Conservation (phyloP, 2,329 filamentous ascomycete genomes). For the Camillea tinctor region DNA sequence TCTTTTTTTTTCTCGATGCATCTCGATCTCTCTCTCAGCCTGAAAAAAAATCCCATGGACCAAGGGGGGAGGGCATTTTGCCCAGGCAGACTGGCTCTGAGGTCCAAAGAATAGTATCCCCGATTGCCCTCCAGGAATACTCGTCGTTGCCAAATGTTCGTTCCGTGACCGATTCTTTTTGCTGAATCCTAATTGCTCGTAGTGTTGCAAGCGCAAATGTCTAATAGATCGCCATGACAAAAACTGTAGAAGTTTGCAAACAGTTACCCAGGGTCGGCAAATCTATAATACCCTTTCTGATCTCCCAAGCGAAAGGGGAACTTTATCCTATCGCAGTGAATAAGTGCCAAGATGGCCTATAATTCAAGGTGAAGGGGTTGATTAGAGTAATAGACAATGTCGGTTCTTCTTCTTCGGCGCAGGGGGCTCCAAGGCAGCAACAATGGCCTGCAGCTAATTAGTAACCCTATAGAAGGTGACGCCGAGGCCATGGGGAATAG, state of each 20-base stretch:
- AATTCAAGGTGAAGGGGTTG: background rate
- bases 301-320: conserved; percentile 8
- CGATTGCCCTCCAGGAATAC: conserved; percentile 15
- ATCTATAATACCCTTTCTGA: conserved; percentile 14
- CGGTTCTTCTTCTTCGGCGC: conserved; percentile 73
- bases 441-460: conserved; percentile 68
- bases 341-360: background rate
- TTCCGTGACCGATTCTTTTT: conserved; percentile 20
- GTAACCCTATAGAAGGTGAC: background rate
- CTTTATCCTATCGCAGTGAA: conserved; percentile 10
- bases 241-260: conserved; percentile 23
- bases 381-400: conserved; percentile 69
- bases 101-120: conserved; percentile 14
- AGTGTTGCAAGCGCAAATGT: conserved; percentile 23
- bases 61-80: conserved; percentile 10
- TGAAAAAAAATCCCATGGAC: conserved; percentile 13
- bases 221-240: conserved; percentile 23
- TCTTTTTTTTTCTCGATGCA: conserved; percentile 9
- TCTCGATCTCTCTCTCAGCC: conserved; percentile 11
- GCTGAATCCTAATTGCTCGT: conserved; percentile 23
- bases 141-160: conserved; percentile 20
- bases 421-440: conserved; percentile 88
- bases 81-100: conserved; percentile 17
- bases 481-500: too few species aligned
- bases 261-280: conserved; percentile 19